These are phyloP conservation scores for Rhododendron vialii DNA, from an alignment of 148 eudicot species.

Conservation along the genomic window DNA sequence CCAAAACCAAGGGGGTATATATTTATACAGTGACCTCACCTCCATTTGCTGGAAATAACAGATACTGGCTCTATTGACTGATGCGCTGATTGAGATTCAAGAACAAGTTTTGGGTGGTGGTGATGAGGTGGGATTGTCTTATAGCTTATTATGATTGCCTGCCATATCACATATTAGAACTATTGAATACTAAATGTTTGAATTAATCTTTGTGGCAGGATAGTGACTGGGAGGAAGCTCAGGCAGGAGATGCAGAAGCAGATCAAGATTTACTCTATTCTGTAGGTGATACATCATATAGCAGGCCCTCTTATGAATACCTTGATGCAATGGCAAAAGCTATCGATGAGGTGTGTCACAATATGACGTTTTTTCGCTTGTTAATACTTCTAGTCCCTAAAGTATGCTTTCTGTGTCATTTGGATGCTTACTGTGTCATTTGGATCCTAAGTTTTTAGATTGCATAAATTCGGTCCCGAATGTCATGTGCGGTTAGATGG, in stretches of 20 bases:
- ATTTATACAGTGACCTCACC: not conserved
- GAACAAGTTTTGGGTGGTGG: slow-evolving; percentile 67
- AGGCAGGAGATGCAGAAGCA: slow-evolving; percentile 46
- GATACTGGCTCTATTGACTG: slow-evolving; percentile 84
- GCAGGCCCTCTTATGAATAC: slow-evolving; percentile 55
- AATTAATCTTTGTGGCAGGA: slow-evolving; percentile 43
- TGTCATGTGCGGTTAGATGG: not conserved
- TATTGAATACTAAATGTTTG: not conserved
- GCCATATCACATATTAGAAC: not conserved
- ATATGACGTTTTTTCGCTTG: not conserved
- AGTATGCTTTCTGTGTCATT: not conserved
- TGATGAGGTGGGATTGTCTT: slow-evolving; percentile 48
- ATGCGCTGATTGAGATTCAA: slow-evolving; percentile 77
- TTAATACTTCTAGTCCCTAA: not conserved
- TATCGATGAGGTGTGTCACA: slow-evolving; percentile 51
- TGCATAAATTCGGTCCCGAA: not conserved
- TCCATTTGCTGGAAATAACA: slow-evolving; percentile 17
- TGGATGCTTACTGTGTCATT: not conserved
- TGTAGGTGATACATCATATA: slow-evolving; percentile 34
- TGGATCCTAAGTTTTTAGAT: not conserved
- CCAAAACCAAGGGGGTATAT: not conserved
- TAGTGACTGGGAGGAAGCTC: slow-evolving; percentile 95
- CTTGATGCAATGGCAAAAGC: slow-evolving; percentile 81
- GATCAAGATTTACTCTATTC: slow-evolving; percentile 38
- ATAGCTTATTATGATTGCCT: not conserved